Base-by-base conservation (phyloP, 2,329 filamentous ascomycete genomes). In the Fusarium sp. region DNA sequence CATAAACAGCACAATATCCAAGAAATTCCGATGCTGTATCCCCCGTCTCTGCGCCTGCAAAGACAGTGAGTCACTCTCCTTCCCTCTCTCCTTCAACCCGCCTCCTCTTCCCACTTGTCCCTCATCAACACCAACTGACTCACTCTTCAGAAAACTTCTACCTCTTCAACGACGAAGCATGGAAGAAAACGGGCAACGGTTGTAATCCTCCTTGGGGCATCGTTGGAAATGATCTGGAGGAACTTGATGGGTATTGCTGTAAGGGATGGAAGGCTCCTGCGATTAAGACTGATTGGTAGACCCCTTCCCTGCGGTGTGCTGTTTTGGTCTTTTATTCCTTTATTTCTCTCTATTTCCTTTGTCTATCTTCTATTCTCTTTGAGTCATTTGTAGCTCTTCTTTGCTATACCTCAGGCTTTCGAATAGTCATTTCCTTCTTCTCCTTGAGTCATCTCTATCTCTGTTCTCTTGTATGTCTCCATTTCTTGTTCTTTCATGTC, bases 161-260 rank as follows among this genome's bases (percentile, higher is more conserved):
- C 12, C 30, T 63, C 11, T 71, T 72, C 34, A 72, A 74, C 53
- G 28, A 48, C 3, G 59, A 71, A 12, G 20, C 59, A 1, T 64
- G 59, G 50, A 27, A 45, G 6, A 28, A 32, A 3, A 72, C 54
- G 0, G 10, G 34, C 5, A 51, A 61, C 2, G 72, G 72, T 0
- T 74, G 72, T 4, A 49, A 71, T 30, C 72, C 72, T 2, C 69
- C 72, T 0, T 74, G 69, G 72, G 57, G 47, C 1, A 21, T 42
- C 13, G 18, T 74, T 1, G 72, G 63, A 5, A 63, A 69, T 4
- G 59, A 37, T 9, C 9, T 69, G 8, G 23, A 53, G 8, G 41
- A 48, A 12, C 60, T 74, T 16, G 45, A 42, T 18, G 64, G 59
- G 2, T 74, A 71, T 13, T 74, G 71, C 51, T 73, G 71, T 16